phyloP scores from a whole-genome alignment of 495 filamentous ascomycete genomes.

The Cryomyces antarcticus region DNA sequence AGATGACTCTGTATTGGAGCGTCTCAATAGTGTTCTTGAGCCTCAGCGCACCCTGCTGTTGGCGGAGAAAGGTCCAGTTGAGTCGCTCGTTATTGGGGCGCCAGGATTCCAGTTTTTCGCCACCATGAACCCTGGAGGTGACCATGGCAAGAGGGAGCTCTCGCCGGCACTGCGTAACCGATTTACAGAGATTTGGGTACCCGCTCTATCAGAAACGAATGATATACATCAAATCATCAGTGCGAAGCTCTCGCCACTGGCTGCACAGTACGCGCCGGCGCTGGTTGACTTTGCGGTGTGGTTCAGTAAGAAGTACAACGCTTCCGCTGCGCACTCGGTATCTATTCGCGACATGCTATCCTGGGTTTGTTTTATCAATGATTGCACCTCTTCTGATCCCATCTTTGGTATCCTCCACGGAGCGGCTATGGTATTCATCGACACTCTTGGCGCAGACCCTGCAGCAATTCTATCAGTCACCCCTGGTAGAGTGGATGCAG shows the following conservation, averaged over 20 bases:
- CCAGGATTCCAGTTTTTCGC: constrained; percentile 87
- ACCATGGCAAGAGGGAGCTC: constrained; percentile 93
- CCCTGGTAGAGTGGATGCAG: constrained; percentile 32
- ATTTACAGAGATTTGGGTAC: constrained; percentile 98
- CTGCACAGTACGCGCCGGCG: constrained; percentile 30
- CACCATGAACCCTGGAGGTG: constrained; percentile 97
- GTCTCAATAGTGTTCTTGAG: constrained; percentile 95
- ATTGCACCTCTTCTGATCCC: constrained; percentile 26
- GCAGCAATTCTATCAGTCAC: constrained; percentile 58
- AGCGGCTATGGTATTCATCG: constrained; percentile 87
- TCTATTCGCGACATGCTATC: constrained; percentile 79
- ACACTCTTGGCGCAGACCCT: constrained; percentile 85
- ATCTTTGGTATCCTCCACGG: constrained; percentile 55
- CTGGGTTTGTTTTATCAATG: constrained; percentile 89
- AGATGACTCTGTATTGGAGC: constrained; percentile 90
- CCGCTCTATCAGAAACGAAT: constrained; percentile 54
- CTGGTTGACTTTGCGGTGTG: constrained; percentile 82
- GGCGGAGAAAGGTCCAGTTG: constrained; percentile 75
- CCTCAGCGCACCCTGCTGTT: constrained; percentile 67
- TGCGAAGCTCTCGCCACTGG: constrained; percentile 38
- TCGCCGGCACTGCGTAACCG: constrained; percentile 88
- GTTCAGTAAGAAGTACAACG: constrained; percentile 66
- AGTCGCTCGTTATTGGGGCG: constrained; percentile 56
- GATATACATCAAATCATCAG: constrained; percentile 76
- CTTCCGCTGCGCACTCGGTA: constrained; percentile 46